phyloP scores from a whole-genome alignment of 208 protist genomes.

The Acanthamoeba quina region DNA sequence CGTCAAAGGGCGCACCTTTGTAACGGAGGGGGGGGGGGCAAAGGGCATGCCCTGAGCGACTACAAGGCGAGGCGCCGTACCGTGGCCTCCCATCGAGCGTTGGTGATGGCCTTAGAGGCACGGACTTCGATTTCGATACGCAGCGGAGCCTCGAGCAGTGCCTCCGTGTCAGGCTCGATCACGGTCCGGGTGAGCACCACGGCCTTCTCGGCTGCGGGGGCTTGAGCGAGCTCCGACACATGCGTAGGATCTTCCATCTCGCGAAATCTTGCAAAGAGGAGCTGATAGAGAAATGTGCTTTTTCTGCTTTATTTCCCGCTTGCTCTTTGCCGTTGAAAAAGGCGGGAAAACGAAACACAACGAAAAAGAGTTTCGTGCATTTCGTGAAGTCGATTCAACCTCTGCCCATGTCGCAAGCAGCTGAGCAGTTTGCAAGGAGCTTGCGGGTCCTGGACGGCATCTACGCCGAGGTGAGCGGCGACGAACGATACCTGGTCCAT shows the following conservation, averaged over 20 bases:
- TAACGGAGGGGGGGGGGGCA: neutral
- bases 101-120: neutral
- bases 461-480: slow-evolving; percentile 57
- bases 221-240: neutral
- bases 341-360: too few relatives aligned
- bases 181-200: neutral
- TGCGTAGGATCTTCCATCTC: neutral
- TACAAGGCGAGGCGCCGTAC: neutral
- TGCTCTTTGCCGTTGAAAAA: too few relatives aligned
- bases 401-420: neutral
- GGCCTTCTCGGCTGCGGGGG: neutral
- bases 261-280: too few relatives aligned
- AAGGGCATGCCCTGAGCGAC: too few relatives aligned
- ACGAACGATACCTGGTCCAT: slow-evolving; percentile 60
- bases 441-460: slow-evolving; percentile 13
- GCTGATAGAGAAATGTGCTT: too few relatives aligned
- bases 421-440: neutral
- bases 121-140: slow-evolving; percentile 19
- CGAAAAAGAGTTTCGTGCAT: too few relatives aligned
- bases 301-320: too few relatives aligned
- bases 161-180: neutral
- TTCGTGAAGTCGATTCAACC: too few relatives aligned
- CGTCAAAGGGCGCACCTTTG: neutral
- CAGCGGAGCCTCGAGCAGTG: neutral
- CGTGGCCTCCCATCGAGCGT: slow-evolving; percentile 6